Percentiles rank a stretch among this genome's conserved stretches.
phyloP scores from a whole-genome alignment of 1,139 yeast genomes.

The Waltiozyma sp. region DNA sequence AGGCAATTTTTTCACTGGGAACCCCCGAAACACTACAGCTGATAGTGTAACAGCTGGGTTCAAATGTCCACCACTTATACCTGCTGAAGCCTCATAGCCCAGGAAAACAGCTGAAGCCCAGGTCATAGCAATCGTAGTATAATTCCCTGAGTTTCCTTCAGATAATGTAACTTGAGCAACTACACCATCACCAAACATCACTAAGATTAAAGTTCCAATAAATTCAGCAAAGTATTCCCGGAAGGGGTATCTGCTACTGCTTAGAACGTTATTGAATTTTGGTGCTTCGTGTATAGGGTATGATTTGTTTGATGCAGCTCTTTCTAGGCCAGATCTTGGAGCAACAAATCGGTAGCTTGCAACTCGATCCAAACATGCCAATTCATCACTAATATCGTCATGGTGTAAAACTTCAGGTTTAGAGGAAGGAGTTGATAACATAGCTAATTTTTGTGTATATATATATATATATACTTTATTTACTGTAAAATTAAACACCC shows the following conservation, averaged over 20 bases:
- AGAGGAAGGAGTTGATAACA: too few relatives aligned
- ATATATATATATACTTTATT: too few relatives aligned
- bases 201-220: constrained; percentile 32
- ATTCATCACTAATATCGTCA: background rate
- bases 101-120: constrained; percentile 43
- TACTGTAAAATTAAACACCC: too few relatives aligned
- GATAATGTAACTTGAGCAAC: constrained; percentile 32
- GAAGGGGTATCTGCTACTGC: constrained; percentile 16
- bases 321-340: constrained; percentile 18
- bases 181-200: constrained; percentile 35
- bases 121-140: constrained; percentile 30
- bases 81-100: constrained; percentile 33
- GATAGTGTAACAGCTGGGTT: constrained; percentile 32
- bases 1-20: constrained; percentile 31
- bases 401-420: background rate
- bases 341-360: constrained; percentile 5
- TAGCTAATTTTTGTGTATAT: too few relatives aligned
- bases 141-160: constrained; percentile 26
- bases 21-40: constrained; percentile 30
- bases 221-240: constrained; percentile 32
- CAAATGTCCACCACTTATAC: constrained; percentile 34
- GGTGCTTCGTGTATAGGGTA: constrained; percentile 4
- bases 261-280: constrained; percentile 11
- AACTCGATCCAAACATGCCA: background rate
- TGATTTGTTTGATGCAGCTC: constrained; percentile 12